Evolutionary conservation across 192 early-diverging fungal genomes (phyloP).

Genomic region (Coemansia sp.): DNA sequence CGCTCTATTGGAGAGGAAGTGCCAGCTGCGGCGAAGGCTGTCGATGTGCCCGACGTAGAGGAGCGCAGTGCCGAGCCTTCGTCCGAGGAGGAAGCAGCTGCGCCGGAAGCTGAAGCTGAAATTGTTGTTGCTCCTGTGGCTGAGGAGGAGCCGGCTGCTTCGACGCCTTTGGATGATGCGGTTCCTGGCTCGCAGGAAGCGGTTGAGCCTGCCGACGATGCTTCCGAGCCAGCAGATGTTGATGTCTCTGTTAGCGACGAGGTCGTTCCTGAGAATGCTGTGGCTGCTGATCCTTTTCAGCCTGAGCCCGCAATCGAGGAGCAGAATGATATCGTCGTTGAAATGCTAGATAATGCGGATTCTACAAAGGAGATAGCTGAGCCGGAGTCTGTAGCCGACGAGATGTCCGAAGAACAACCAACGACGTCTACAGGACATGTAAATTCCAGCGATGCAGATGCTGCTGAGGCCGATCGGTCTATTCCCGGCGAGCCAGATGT

Average conservation of each 20-base stretch:
- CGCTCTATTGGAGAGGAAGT: neutral
- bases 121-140: neutral
- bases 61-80: neutral
- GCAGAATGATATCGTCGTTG: neutral
- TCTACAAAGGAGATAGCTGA: neutral
- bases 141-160: neutral
- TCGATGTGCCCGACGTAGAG: too few species aligned
- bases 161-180: neutral
- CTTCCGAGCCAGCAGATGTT: neutral
- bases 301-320: neutral
- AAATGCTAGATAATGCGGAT: neutral
- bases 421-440: neutral
- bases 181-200: neutral
- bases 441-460: neutral
- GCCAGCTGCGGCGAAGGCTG: neutral
- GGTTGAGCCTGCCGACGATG: neutral
- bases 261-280: neutral
- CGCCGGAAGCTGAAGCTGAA: neutral
- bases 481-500: neutral
- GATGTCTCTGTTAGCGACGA: neutral
- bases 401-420: neutral
- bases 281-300: neutral
- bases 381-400: neutral
- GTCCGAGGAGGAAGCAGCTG: slow-evolving; percentile 4
- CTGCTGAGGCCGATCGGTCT: neutral